These are phyloP conservation scores for Linum tenue DNA, from an alignment of 345 rosid species.

Conservation along the genomic window DNA sequence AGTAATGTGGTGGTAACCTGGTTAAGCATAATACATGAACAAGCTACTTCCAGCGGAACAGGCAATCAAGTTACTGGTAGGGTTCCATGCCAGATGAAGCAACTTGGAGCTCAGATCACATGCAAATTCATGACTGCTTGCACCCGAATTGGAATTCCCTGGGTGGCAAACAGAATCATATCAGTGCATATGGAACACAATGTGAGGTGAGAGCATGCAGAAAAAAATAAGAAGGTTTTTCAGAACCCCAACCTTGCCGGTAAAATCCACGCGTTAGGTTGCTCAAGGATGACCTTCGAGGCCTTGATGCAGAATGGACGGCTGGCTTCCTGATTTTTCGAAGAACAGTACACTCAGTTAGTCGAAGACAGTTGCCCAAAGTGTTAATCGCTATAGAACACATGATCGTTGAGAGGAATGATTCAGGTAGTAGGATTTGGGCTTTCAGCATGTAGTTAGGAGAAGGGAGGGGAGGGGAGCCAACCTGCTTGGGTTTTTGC, in stretches of 20 bases:
- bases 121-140: constrained; percentile 18
- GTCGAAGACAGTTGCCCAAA: neutral
- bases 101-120: constrained; percentile 36
- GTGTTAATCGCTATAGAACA: neutral
- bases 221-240: neutral
- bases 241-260: constrained; percentile 33
- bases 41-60: constrained; percentile 52
- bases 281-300: constrained; percentile 52
- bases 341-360: neutral
- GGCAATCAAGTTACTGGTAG: constrained; percentile 40
- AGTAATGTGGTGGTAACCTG: no score
- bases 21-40: constrained; percentile 44
- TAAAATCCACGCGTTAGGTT: constrained; percentile 48
- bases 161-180: neutral
- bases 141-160: constrained; percentile 33
- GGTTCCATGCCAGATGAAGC: constrained; percentile 58
- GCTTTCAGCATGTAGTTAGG: neutral
- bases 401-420: neutral
- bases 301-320: constrained; percentile 27
- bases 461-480: neutral
- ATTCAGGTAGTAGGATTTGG: no score
- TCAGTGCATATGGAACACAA: neutral
- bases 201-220: neutral
- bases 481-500: constrained; percentile 43
- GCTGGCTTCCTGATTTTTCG: constrained; percentile 30